These are phyloP conservation scores for Neofusicoccum kwambonambiense DNA, from an alignment of 2,329 filamentous ascomycete genomes.

Conservation along the genomic window DNA sequence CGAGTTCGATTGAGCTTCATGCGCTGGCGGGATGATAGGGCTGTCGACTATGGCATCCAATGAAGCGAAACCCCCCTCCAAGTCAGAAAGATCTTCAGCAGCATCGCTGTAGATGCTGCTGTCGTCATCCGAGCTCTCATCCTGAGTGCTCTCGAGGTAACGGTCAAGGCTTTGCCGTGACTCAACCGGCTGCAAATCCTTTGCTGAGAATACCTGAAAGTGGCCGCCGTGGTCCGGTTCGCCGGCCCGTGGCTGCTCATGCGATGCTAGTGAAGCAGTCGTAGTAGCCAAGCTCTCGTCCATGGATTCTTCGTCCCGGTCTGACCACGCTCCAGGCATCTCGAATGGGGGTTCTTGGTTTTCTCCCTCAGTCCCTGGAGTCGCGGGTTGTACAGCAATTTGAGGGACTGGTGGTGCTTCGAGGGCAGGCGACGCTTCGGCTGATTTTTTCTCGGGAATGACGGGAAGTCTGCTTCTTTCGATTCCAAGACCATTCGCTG, in stretches of 20 bases:
- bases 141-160: not conserved
- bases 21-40: constrained; percentile 38
- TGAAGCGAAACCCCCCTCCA: constrained; percentile 68
- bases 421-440: not conserved
- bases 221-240: not conserved
- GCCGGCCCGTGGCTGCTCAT: not conserved
- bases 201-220: not conserved
- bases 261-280: not conserved
- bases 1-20: not conserved
- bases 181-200: not conserved
- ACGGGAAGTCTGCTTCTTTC: not conserved
- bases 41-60: constrained; percentile 69
- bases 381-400: constrained; percentile 37
- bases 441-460: constrained; percentile 1
- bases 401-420: constrained; percentile 27
- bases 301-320: constrained; percentile 21
- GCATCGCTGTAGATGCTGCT: constrained; percentile 72
- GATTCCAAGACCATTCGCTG: not conserved
- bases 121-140: constrained; percentile 35
- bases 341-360: constrained; percentile 25
- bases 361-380: constrained; percentile 31
- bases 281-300: constrained; percentile 25
- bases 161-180: not conserved
- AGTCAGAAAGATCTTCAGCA: constrained; percentile 68
- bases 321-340: constrained; percentile 30